Evolutionary conservation across 2,329 filamentous ascomycete genomes (phyloP).

Genomic region (Microsporum ferrugineum): DNA sequence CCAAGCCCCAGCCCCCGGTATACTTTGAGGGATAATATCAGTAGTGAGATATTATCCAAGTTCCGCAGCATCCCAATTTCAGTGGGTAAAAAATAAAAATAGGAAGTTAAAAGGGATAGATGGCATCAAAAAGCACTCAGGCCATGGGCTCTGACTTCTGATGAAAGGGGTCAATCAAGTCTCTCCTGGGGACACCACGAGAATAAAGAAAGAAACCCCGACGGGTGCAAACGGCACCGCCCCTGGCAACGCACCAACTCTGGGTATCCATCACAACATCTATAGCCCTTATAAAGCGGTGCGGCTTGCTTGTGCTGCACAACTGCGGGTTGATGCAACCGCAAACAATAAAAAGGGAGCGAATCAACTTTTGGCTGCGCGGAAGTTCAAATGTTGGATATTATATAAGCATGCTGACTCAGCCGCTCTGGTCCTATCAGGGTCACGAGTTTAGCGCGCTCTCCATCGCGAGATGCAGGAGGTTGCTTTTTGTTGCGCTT

Average conservation of each 20-base stretch:
- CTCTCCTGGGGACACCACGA: background rate
- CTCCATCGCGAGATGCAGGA: background rate
- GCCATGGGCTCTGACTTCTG: background rate
- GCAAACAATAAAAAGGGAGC: background rate
- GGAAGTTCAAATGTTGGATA: background rate
- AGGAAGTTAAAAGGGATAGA: background rate
- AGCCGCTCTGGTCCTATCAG: background rate
- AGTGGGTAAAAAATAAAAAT: background rate
- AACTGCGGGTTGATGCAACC: background rate
- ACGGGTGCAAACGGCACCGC: background rate
- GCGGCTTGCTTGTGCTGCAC: background rate
- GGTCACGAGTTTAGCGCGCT: background rate
- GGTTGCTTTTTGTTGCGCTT: background rate
- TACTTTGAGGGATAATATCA: background rate
- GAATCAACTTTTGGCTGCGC: background rate
- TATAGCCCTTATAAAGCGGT: background rate
- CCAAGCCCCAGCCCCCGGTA: background rate
- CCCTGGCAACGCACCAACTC: background rate
- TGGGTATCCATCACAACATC: constrained; percentile 1
- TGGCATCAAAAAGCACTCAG: background rate
- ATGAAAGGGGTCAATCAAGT: background rate
- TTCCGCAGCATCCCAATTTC: background rate
- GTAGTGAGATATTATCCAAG: background rate
- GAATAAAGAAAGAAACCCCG: background rate
- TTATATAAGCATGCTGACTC: background rate